These are phyloP conservation scores for Sugiyamaella paludigena DNA, from an alignment of 1,139 yeast genomes.

Conservation along the genomic window DNA sequence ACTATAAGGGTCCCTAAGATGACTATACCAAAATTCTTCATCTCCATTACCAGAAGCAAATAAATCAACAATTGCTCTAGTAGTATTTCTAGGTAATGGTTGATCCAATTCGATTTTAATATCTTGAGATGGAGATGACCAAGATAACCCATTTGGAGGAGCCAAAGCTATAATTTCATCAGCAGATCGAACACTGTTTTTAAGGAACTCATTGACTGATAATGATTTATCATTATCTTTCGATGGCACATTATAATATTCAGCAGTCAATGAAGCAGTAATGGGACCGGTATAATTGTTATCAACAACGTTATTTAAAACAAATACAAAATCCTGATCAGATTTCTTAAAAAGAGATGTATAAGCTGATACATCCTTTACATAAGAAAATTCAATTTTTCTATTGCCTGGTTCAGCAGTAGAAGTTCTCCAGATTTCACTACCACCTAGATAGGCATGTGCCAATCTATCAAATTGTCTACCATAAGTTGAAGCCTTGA, in stretches of 20 bases:
- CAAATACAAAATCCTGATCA: constrained; percentile 46
- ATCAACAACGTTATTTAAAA: constrained; percentile 65
- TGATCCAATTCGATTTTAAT: constrained; percentile 1
- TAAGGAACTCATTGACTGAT: constrained; percentile 1
- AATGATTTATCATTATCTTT: neutral
- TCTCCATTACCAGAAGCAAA: constrained; percentile 72
- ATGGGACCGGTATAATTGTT: constrained; percentile 60
- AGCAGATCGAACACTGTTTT: neutral
- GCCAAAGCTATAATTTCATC: constrained; percentile 11
- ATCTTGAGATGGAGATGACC: constrained; percentile 16
- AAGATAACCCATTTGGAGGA: constrained; percentile 11
- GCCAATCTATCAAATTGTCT: constrained; percentile 77
- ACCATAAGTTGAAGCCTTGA: constrained; percentile 60
- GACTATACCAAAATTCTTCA: constrained; percentile 78
- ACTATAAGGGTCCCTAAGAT: constrained; percentile 12
- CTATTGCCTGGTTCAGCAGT: constrained; percentile 74
- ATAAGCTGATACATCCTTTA: constrained; percentile 66
- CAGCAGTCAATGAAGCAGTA: constrained; percentile 50
- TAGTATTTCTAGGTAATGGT: constrained; percentile 54
- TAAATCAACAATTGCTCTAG: constrained; percentile 56
- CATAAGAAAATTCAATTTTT: constrained; percentile 42
- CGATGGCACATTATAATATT: constrained; percentile 41
- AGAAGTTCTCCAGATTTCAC: constrained; percentile 79
- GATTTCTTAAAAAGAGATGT: constrained; percentile 48
- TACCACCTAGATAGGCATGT: constrained; percentile 62